A percentile compares a stretch with the other conserved stretches of the same genome.
Evolutionary conservation across 352 stramenopile genomes (phyloP).

Genomic region (Pythium graminicola): DNA sequence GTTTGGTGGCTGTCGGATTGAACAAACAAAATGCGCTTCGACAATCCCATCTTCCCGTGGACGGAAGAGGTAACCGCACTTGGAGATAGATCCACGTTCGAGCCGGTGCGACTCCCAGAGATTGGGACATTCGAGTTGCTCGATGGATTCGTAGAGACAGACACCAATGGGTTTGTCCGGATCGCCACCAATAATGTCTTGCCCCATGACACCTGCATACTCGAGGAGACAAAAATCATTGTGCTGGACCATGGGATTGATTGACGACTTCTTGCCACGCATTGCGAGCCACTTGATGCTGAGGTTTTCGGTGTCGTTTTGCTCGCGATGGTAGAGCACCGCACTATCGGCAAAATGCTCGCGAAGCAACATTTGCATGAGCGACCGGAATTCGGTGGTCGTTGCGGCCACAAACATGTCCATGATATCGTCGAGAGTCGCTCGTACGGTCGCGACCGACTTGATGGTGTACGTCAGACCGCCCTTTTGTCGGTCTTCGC

Average conservation of each 20-base stretch:
- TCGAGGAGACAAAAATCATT: conserved; percentile 74
- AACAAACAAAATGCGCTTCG: conserved; percentile 74
- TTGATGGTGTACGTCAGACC: conserved; percentile 77
- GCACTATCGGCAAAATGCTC: conserved; percentile 65
- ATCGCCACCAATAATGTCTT: conserved; percentile 45
- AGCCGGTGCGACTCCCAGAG: conserved; percentile 68
- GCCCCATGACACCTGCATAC: conserved; percentile 59
- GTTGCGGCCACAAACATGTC: conserved; percentile 58
- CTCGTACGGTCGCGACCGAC: conserved; percentile 44
- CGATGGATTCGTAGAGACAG: conserved; percentile 77
- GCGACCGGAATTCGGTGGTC: conserved; percentile 55
- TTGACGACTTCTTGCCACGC: conserved; percentile 55
- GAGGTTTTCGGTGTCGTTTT: conserved; percentile 69
- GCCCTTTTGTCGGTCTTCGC: conserved; percentile 75
- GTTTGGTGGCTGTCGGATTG: conserved; percentile 68
- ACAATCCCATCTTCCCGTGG: conserved; percentile 51
- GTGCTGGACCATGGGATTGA: conserved; percentile 34
- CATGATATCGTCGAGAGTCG: conserved; percentile 69
- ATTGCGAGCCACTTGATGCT: conserved; percentile 78
- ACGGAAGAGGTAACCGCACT: conserved; percentile 74
- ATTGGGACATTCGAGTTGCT: conserved; percentile 66
- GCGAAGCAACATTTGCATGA: conserved; percentile 71
- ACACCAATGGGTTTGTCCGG: conserved; percentile 42
- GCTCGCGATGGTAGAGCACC: conserved; percentile 67
- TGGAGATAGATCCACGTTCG: conserved; percentile 64